phyloP scores from a whole-genome alignment of 257 asterid genomes.

The Galeopsis tetrahit region DNA sequence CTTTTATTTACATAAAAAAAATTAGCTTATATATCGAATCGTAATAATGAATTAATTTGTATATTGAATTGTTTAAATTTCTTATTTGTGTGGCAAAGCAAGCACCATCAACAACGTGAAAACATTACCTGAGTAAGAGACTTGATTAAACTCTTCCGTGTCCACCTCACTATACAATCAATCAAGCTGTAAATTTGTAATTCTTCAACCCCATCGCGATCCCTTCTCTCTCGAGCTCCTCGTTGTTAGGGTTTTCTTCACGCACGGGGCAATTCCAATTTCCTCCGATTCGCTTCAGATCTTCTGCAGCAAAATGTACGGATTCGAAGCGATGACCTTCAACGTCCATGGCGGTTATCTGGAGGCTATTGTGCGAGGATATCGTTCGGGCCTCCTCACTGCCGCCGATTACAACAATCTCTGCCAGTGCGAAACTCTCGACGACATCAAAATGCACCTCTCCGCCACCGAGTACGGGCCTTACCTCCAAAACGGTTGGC shows the following conservation, averaged over 20 bases:
- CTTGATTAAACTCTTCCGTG: not conserved
- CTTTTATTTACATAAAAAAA: no score
- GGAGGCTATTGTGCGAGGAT: constrained; percentile 83
- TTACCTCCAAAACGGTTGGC: constrained; percentile 78
- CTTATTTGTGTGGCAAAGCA: no score
- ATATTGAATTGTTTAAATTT: no score
- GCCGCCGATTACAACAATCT: constrained; percentile 84
- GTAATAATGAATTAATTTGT: no score
- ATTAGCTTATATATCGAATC: no score
- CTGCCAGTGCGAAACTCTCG: constrained; percentile 82
- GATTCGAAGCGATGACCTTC: constrained; percentile 90
- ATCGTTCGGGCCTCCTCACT: constrained; percentile 78
- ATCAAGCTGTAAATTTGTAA: not conserved
- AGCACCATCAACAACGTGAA: constrained; percentile 18
- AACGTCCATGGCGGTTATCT: constrained; percentile 83
- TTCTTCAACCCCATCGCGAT: constrained; percentile 24
- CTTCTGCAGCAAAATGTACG: constrained; percentile 62
- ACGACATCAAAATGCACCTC: constrained; percentile 90
- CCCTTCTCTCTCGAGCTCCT: constrained; percentile 22
- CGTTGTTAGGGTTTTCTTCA: constrained; percentile 29
- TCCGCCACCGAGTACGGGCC: constrained; percentile 89
- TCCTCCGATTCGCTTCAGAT: constrained; percentile 50
- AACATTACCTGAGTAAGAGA: constrained; percentile 27
- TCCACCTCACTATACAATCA: not conserved
- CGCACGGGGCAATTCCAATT: constrained; percentile 29